Base-by-base conservation (phyloP, 345 rosid species). In the Combretum micranthum region DNA sequence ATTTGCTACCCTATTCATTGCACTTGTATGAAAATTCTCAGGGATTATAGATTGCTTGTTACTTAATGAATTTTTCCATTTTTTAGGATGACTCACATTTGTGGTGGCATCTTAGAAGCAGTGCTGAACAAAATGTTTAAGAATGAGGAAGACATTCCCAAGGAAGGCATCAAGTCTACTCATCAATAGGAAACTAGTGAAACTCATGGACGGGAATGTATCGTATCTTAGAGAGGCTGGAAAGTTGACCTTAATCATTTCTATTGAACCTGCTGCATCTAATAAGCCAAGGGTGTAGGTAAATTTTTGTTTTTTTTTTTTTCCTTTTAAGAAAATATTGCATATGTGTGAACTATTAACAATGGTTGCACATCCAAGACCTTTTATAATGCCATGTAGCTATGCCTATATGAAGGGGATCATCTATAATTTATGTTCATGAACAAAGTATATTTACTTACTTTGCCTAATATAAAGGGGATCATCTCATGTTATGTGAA, bases 151-250 rank as follows among this genome's bases (percentile, higher is more conserved):
- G 91, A 76, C 20, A 71, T 74, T 25, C 77, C 86, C 0, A 96
- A 86, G 65, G 93, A 84, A 63, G 92, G 95, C 57, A 67, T 86
- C 53, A 73, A n/a, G 95, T 60, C 71, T 92, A 63, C 68, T 84
- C 51, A 71, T 92, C 50, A 88, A 96, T 74, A 55, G 86, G 64
- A 88, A 81, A 60, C 69, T 92, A 62, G 77, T 81, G 63, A 88
- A 83, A 72, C 85, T 88, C 52, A 88, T 92, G 96, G 84, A 80
- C 54, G 96, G 98, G 72, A 95, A 80, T 70, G 91, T 82, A 20
- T 86, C 79, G 68, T 92, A 88, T 75, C 59, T 89, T 62, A 82
- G 91, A 73, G 95, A 88, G 76, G 87, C 87, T 12, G 90, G 86
- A 21, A 86, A 76, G 61, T 80, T 90, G 1, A 81, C 83, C 61